Percentiles rank a stretch among this genome's conserved stretches.
Conservation (phyloP, 495 filamentous ascomycete genomes). For the Aspergillus incahuasiensis region DNA sequence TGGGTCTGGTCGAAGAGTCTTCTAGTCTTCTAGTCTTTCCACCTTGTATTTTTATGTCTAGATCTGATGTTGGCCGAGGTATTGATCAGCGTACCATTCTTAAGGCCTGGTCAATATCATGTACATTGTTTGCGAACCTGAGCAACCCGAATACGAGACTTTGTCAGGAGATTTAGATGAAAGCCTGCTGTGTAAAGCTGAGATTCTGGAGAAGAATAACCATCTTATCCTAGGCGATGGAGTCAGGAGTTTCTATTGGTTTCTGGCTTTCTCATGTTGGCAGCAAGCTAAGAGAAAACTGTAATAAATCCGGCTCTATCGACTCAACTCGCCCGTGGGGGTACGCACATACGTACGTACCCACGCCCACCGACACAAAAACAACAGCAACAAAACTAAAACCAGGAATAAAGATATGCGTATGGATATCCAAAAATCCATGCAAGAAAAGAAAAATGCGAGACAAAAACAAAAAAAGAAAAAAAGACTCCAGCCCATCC, state of each 20-base stretch:
- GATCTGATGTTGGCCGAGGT: not conserved
- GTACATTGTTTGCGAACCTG: not conserved
- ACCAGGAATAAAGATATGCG: not conserved
- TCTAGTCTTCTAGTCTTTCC: not conserved
- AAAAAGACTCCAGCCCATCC: slow-evolving; percentile 16
- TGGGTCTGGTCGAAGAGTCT: not conserved
- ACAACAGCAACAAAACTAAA: not conserved
- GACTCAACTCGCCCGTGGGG: not conserved
- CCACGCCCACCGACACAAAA: not conserved
- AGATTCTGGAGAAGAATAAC: no score
- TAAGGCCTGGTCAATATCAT: not conserved
- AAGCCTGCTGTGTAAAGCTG: not conserved
- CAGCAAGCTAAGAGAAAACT: not conserved
- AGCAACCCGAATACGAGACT: not conserved
- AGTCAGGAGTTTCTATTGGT: not conserved
- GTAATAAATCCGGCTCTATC: slow-evolving; percentile 1
- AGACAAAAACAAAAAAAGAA: slow-evolving; percentile 7
- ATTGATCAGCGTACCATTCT: not conserved
- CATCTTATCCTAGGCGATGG: not conserved
- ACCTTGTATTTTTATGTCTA: slow-evolving; percentile 1
- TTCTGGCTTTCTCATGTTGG: not conserved
- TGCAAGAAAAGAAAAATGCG: slow-evolving; percentile 2
- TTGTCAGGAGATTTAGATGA: not conserved
- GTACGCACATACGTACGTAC: not conserved
- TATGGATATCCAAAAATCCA: slow-evolving; percentile 12